Conservation (phyloP, 371 early-diverging fungal genomes). For the Massospora cicadina region DNA sequence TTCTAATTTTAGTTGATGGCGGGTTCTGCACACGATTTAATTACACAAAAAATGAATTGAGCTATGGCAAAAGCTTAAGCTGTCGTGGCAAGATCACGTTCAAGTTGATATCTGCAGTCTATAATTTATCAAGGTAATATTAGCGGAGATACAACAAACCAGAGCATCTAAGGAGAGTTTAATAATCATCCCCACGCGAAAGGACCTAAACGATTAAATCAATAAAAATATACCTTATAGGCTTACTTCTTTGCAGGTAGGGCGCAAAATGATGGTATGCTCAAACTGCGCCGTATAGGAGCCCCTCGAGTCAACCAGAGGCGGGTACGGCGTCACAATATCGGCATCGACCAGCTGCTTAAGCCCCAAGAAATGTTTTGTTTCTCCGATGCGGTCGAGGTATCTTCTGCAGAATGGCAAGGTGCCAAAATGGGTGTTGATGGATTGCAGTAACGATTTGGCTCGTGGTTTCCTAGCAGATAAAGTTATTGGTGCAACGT, state of each 20-base stretch:
- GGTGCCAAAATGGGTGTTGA: slow-evolving; percentile 89
- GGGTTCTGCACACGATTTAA: no score
- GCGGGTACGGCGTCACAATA: slow-evolving; percentile 84
- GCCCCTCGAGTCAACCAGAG: slow-evolving; percentile 81
- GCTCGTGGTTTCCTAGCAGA: slow-evolving; percentile 39
- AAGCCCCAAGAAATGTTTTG: slow-evolving; percentile 66
- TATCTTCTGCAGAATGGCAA: slow-evolving; percentile 97
- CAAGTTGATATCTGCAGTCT: neutral
- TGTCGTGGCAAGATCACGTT: no score
- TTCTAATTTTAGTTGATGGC: no score
- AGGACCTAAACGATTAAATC: neutral
- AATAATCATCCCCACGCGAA: neutral
- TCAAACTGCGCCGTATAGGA: slow-evolving; percentile 97
- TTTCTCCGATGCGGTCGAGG: slow-evolving; percentile 81
- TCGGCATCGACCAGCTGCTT: slow-evolving; percentile 75
- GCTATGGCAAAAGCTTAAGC: no score
- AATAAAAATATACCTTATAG: neutral
- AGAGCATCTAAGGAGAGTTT: neutral
- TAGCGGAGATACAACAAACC: neutral
- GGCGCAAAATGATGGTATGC: slow-evolving; percentile 86
- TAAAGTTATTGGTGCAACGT: neutral
- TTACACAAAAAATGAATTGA: no score
- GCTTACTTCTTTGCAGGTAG: slow-evolving; percentile 72
- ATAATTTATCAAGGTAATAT: neutral
- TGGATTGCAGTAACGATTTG: slow-evolving; percentile 68